phyloP scores from a whole-genome alignment of 331 rosid genomes.

The Quercus phellos region DNA sequence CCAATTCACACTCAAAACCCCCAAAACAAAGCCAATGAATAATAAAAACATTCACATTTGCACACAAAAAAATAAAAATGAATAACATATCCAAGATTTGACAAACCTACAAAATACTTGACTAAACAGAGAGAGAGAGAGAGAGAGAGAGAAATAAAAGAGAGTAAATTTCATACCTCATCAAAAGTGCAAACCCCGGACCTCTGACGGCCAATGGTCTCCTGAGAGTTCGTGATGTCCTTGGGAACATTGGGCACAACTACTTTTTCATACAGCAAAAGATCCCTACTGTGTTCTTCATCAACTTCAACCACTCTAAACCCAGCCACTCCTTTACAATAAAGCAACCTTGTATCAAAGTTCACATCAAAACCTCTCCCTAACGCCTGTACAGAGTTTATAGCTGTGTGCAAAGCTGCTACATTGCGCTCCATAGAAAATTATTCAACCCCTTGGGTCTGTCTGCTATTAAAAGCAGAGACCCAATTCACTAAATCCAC shows the following conservation, averaged over 20 bases:
- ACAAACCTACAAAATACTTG: neutral
- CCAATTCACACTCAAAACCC: neutral
- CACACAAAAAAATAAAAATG: neutral
- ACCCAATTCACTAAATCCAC: slow-evolving; percentile 16
- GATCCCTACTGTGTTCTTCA: slow-evolving; percentile 53
- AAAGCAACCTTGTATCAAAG: slow-evolving; percentile 86
- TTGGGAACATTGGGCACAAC: slow-evolving; percentile 64
- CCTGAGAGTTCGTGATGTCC: slow-evolving; percentile 55
- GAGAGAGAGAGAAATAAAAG: neutral
- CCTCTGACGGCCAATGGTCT: slow-evolving; percentile 43
- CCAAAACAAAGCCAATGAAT: neutral
- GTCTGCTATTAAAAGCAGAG: slow-evolving; percentile 11
- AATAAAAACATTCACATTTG: neutral
- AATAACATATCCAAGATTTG: neutral
- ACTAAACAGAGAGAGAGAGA: neutral
- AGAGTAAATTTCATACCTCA: slow-evolving; percentile 40
- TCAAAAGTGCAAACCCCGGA: slow-evolving; percentile 72
- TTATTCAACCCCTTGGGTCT: neutral
- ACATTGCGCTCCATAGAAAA: slow-evolving; percentile 60
- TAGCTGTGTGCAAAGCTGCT: slow-evolving; percentile 88
- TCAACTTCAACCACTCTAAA: slow-evolving; percentile 64
- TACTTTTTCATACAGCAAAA: slow-evolving; percentile 54
- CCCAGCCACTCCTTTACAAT: slow-evolving; percentile 79
- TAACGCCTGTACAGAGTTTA: slow-evolving; percentile 73
- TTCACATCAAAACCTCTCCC: slow-evolving; percentile 93